phyloP scores from a whole-genome alignment of 2,329 filamentous ascomycete species.

The Dothideomycetidae sp. region DNA sequence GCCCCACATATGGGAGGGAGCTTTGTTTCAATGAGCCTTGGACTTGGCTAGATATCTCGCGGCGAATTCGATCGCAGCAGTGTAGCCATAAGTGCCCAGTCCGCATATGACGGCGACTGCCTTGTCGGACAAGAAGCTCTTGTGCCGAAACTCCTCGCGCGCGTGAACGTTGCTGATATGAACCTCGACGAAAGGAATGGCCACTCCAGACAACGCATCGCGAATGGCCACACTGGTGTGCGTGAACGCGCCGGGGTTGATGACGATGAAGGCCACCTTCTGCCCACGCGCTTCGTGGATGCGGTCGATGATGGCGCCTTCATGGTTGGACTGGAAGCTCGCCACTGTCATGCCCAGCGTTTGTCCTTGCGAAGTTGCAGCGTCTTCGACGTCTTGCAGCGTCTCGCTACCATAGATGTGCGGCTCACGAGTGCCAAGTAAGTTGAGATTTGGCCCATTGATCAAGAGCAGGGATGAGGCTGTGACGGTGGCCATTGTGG shows the following conservation, averaged over 20 bases:
- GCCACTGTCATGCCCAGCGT: conserved; percentile 38
- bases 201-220: conserved; percentile 56
- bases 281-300: conserved; percentile 49
- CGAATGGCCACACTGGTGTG: conserved; percentile 63
- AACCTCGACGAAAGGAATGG: conserved; percentile 63
- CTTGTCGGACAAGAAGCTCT: conserved; percentile 63
- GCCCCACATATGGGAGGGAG: no score
- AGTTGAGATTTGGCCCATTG: conserved; percentile 74
- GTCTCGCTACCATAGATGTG: conserved; percentile 58
- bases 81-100: conserved; percentile 37
- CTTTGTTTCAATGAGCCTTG: no score
- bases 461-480: conserved; percentile 49
- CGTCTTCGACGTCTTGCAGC: conserved; percentile 44
- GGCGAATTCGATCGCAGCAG: conserved; percentile 31
- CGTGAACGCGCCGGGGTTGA: conserved; percentile 63
- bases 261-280: conserved; percentile 50
- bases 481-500: not conserved
- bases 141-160: conserved; percentile 52
- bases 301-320: conserved; percentile 59
- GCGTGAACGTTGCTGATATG: conserved; percentile 64
- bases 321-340: conserved; percentile 63
- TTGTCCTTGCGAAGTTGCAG: conserved; percentile 36
- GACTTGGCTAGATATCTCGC: conserved; percentile 18
- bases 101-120: conserved; percentile 60
- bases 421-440: conserved; percentile 61